Evolutionary conservation across 768 basidiomycete genomes (phyloP), one percentile per base, ranked within the genome.

Genomic region (Boletus fagicola): DNA sequence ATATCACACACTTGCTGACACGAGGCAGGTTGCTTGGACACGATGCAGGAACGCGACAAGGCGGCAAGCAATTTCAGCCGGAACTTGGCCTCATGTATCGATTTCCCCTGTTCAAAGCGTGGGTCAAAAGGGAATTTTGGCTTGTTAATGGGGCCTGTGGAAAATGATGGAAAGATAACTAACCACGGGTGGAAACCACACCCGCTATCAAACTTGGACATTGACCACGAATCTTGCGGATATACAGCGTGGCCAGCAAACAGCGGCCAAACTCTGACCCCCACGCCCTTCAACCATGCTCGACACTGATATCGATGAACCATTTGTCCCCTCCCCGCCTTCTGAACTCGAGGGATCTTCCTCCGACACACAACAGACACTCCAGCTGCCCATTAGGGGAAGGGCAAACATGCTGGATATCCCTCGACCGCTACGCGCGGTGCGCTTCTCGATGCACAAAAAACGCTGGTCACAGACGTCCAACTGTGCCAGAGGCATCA

Each of bases 401-500:
- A 56, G 64, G 48, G 4, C 63, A 36, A 40, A 51, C 26, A 65
- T 65, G 68, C 48, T 64, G 5, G 70, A 72, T 44, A 46, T 64
- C 26, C 71, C 67, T 43, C 63, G 69, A 48, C 59, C 60, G n/a
- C 63, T 72, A 26, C 72, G 64, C 8, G 72, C 67, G 24, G 72
- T 72, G 24, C 71, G 72, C 50, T 74, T 40, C 51, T 72, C 71
- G 54, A 59, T 63, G 58, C 70, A 71, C 61, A 71, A 71, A 16
- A 64, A 53, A 22, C 67, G 72, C 7, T 72, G 71, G 71, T 50
- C 72, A 51, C 72, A 65, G 56, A 72, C 71, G 13, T 68, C 71
- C 42, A 67, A 74, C 50, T 74, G 73, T 53, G 72, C 72, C n/a
- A 64, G 66, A 56, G 70, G 70, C 39, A 62, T 72, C 61, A 66